Evolutionary conservation across 2,329 filamentous ascomycete species (phyloP), one percentile per base, ranked within the genome.

Genomic region (Trichophyton mentagrophytes): DNA sequence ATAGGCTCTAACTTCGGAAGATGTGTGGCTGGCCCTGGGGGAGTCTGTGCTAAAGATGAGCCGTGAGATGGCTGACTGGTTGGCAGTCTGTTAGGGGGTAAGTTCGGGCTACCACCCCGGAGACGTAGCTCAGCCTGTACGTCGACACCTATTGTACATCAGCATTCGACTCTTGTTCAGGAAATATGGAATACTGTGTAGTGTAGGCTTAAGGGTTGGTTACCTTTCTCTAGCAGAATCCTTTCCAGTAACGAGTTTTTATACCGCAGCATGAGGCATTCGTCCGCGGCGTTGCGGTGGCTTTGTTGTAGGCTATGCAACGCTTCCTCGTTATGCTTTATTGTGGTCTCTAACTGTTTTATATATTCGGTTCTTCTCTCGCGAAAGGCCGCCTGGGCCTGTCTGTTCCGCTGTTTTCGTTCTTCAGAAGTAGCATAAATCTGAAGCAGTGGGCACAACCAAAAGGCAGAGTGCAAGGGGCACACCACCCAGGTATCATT

Each of bases 371-470:
- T 97, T 62, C 93, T 86, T 66, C 93, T 87, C 77, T 99, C 93
- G 67, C 93, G 87, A 71, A 99, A 99, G 61, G 93, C 93, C 60
- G 93, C 93, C 77, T 99, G 93, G 56, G 93, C 93, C 78, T 97
- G 93, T 68, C 93, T 82, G 72, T 99, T 99, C 66, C 93, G 85
- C 77, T 97, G 93, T 79, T 99, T 97, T 70, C 93, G 86, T 77
- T 99, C 93, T 75, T 99, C 93, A 9, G 93, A 97, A 40, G 93
- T 99, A 60, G 93, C 93, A 81, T 99, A 99, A 65, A 96, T 96
- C 92, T 96, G 38, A 40, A 44, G n/a, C 40, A 44, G n/a, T n/a
- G 3, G 15, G 15, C 1, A 44, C 40, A 44, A 44, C 15, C n/a
- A n/a, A 44, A 44, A 44, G n/a, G 40, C 11, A 3, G 40, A 40